These are phyloP conservation scores for Lactifluus rugatus DNA, from an alignment of 768 basidiomycete species.

Conservation along the genomic window DNA sequence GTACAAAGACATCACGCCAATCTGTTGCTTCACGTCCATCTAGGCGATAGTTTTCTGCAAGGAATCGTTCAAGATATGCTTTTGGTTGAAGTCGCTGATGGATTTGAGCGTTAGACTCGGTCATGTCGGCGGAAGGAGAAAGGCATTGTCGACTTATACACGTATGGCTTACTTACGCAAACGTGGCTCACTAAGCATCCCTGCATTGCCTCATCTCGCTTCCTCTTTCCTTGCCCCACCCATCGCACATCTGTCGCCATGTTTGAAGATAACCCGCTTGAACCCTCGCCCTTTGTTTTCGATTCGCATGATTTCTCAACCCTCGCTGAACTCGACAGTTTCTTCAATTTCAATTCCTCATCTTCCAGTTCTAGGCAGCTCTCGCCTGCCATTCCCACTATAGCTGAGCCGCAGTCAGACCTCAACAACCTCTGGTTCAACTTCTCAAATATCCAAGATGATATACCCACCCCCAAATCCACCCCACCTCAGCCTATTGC, in stretches of 20 bases:
- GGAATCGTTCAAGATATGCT: conserved; percentile 78
- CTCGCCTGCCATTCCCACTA: background rate
- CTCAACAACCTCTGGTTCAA: conserved; percentile 19
- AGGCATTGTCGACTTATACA: too few species aligned
- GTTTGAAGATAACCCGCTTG: conserved; percentile 17
- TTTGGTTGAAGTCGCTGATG: conserved; percentile 88
- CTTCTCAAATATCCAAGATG: conserved; percentile 25
- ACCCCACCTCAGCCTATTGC: conserved; percentile 22
- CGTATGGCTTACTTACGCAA: too few species aligned
- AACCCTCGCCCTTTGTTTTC: conserved; percentile 12
- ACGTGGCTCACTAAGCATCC: background rate
- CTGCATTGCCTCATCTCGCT: background rate
- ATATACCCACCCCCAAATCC: conserved; percentile 23
- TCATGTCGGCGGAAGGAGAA: too few species aligned
- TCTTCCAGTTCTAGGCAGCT: background rate
- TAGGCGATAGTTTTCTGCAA: conserved; percentile 67
- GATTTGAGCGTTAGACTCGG: conserved; percentile 29
- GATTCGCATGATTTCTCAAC: conserved; percentile 2
- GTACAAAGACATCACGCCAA: conserved; percentile 70
- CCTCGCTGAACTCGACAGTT: conserved; percentile 2
- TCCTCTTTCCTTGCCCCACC: background rate
- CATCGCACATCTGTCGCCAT: background rate
- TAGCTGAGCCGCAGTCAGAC: conserved; percentile 10
- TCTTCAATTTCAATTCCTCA: background rate
- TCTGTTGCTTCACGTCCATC: conserved; percentile 65